These are phyloP conservation scores for Plasmodium coatneyi DNA, from an alignment of 169 alveolate species.

Conservation along the genomic window DNA sequence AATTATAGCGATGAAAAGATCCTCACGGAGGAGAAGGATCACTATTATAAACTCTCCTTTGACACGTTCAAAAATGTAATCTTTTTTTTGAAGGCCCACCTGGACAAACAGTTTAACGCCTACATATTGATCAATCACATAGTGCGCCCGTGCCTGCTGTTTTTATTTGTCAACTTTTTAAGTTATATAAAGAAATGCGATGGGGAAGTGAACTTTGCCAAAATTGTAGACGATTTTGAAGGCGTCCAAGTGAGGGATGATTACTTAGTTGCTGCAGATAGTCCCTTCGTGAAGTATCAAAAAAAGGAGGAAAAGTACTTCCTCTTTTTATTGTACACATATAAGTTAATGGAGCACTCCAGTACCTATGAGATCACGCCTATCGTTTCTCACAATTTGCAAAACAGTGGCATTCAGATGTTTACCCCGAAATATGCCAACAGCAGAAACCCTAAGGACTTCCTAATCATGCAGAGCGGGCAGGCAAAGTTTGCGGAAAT, in stretches of 20 bases:
- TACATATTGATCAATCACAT: slow-evolving; percentile 65
- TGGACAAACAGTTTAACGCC: slow-evolving; percentile 53
- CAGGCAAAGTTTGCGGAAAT: slow-evolving; percentile 53
- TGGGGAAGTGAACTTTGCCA: slow-evolving; percentile 15
- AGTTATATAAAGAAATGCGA: not conserved
- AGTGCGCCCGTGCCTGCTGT: slow-evolving; percentile 37
- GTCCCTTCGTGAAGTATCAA: not conserved
- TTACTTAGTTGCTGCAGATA: not conserved
- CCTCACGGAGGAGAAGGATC: not conserved
- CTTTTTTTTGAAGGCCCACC: slow-evolving; percentile 21
- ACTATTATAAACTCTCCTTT: slow-evolving; percentile 29
- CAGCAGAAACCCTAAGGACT: slow-evolving; percentile 53
- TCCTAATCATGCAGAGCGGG: slow-evolving; percentile 39
- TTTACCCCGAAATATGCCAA: slow-evolving; percentile 74
- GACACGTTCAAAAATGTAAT: slow-evolving; percentile 22
- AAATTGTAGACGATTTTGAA: not conserved
- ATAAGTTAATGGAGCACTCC: slow-evolving; percentile 48
- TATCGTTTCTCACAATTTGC: not conserved
- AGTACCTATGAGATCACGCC: slow-evolving; percentile 29
- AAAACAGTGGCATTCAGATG: not conserved
- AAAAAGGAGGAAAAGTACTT: slow-evolving; percentile 42
- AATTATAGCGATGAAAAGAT: not conserved
- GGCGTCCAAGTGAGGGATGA: not conserved
- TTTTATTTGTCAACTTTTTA: slow-evolving; percentile 35
- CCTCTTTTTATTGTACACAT: slow-evolving; percentile 6